phyloP scores from a whole-genome alignment of 805 yeast species.

The Ogataea populi-albae region DNA sequence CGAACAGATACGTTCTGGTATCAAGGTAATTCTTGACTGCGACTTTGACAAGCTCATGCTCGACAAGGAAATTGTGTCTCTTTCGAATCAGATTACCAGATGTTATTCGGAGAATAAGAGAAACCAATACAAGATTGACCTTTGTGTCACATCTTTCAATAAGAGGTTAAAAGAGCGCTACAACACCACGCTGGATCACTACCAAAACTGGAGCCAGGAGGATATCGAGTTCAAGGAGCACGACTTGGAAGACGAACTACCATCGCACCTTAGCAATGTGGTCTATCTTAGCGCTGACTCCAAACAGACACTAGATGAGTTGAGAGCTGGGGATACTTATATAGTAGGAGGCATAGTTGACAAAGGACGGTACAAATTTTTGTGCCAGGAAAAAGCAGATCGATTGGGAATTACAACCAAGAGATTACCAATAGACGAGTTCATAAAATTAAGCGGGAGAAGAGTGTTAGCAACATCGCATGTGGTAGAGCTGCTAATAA shows the following conservation, averaged over 20 bases:
- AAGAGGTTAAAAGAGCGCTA: conserved; percentile 66
- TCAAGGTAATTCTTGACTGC: conserved; percentile 76
- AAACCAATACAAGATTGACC: conserved; percentile 52
- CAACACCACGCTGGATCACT: conserved; percentile 57
- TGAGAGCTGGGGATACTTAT: conserved; percentile 72
- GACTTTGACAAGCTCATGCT: conserved; percentile 88
- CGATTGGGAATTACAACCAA: conserved; percentile 67
- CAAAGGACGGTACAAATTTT: conserved; percentile 79
- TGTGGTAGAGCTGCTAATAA: conserved; percentile 82
- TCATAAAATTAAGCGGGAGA: conserved; percentile 77
- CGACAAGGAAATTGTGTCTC: conserved; percentile 63
- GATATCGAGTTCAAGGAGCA: conserved; percentile 50
- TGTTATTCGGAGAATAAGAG: conserved; percentile 76
- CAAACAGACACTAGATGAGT: conserved; percentile 57
- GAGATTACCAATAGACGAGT: conserved; percentile 83
- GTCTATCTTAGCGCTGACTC: conserved; percentile 88
- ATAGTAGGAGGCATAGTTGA: conserved; percentile 96
- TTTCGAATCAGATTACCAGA: conserved; percentile 78
- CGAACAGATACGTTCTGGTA: conserved; percentile 47
- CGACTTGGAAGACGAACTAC: conserved; percentile 33
- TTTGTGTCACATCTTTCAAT: conserved; percentile 63
- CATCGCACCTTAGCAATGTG: conserved; percentile 35
- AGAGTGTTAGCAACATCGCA: conserved; percentile 91
- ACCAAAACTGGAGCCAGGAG: conserved; percentile 57
- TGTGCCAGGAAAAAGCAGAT: conserved; percentile 81